Base-by-base conservation (phyloP, 1,284 basidiomycete species). In the Melanopsichium pennsylvanicum region DNA sequence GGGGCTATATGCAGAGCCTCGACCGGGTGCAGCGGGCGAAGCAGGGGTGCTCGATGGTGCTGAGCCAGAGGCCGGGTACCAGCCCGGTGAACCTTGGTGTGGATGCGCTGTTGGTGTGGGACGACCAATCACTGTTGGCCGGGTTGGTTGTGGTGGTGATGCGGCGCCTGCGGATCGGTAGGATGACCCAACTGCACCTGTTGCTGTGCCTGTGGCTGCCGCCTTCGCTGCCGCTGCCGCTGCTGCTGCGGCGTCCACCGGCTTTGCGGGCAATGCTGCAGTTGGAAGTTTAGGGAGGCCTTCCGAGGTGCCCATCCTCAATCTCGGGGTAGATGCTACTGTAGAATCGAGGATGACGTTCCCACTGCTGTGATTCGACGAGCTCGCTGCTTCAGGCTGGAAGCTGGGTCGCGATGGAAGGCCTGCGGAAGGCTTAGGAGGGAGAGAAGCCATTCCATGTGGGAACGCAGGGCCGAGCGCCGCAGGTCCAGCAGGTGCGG, bases 391-490 rank as follows among this genome's bases (percentile, higher is more conserved):
- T 8, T 57, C 66, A 13, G 43, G 6, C 10, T 42, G 39, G 35
- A 61, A 64, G 16, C 9, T 55, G 16, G 67, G 67, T 34, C 41
- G 50, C 15, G 61, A 59, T 4, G 67, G 67, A 3, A 70, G 45
- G 18, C 57, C 52, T 4, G 52, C 50, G 0, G 49, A 34, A 13
- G 67, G 67, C 22, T 43, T 57, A 1, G 41, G 52, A 18, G 67
- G 67, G 25, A 64, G 31, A 11, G 51, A 45, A 13, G 56, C 60
- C 12, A 57, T 37, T 10, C 48, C 54, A 5, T 63, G 48, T 0
- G 60, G 60, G 48, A 57, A 57, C 3, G 48, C 60, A 8, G 52
- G 54, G 16, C 25, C 52, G 7, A 47, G 44, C 26, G 54, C 47
- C 16, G 44, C 39, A 29, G 44, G 9, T 13, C 43, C 48, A 22